These are phyloP conservation scores for Globisporangium rhizosaccharum DNA, from an alignment of 352 stramenopile species.

Conservation along the genomic window DNA sequence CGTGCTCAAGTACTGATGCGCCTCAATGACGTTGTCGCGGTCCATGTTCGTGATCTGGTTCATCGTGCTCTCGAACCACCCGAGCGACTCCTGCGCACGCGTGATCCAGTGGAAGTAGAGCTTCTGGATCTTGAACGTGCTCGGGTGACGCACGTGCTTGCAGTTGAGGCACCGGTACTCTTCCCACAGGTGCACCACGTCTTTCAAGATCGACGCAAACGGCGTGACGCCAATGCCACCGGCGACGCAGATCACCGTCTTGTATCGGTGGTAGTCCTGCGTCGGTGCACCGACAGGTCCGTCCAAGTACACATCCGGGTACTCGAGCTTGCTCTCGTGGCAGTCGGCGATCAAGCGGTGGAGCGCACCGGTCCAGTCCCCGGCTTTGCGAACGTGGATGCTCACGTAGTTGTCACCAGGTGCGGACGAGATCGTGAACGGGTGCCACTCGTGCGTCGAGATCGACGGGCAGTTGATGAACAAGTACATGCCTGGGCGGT, in stretches of 20 bases:
- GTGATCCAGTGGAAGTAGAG: constrained; percentile 88
- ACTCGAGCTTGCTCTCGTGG: constrained; percentile 55
- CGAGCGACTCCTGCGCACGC: constrained; percentile 67
- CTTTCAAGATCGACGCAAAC: constrained; percentile 77
- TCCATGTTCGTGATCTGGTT: constrained; percentile 81
- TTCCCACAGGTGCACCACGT: constrained; percentile 71
- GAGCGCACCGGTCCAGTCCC: constrained; percentile 71
- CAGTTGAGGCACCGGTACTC: constrained; percentile 72
- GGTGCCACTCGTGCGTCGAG: constrained; percentile 84
- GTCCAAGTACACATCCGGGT: constrained; percentile 69
- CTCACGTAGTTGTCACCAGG: constrained; percentile 79
- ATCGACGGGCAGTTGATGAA: constrained; percentile 86
- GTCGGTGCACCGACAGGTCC: constrained; percentile 67
- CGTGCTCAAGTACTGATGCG: constrained; percentile 81
- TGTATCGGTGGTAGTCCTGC: constrained; percentile 74
- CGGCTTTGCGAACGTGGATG: constrained; percentile 69
- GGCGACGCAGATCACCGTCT: constrained; percentile 67
- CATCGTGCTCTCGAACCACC: constrained; percentile 84
- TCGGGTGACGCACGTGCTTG: constrained; percentile 62
- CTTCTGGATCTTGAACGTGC: constrained; percentile 74
- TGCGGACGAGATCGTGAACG: constrained; percentile 89
- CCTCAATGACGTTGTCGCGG: constrained; percentile 70
- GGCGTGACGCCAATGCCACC: constrained; percentile 81
- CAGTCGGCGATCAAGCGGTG: constrained; percentile 53
- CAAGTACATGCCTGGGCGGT: constrained; percentile 81